Percentiles rank a stretch among this genome's conserved stretches.
Evolutionary conservation across 306 rosid genomes (phyloP).

Genomic region (Potentilla sterilis): DNA sequence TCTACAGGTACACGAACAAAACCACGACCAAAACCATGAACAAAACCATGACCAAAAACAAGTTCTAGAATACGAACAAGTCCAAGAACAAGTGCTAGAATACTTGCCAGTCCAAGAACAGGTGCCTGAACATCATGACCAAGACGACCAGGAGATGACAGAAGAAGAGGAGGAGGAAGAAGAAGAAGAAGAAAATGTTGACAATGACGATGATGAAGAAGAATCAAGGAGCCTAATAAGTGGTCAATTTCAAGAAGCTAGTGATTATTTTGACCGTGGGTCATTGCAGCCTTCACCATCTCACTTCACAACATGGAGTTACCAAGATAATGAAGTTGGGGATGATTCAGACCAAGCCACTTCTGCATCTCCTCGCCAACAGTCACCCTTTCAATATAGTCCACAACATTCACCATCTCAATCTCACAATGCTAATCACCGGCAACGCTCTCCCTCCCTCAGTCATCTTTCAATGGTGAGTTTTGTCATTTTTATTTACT

Average conservation of each 20-base stretch:
- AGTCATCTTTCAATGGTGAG: slow-evolving; percentile 49
- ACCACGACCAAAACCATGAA: neutral
- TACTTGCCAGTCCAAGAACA: neutral
- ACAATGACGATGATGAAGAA: slow-evolving; percentile 12
- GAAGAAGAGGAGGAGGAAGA: slow-evolving; percentile 8
- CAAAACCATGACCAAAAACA: slow-evolving; percentile 20
- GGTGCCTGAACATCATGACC: slow-evolving; percentile 16
- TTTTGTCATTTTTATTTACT: neutral
- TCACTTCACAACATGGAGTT: slow-evolving; percentile 57
- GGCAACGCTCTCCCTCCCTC: neutral
- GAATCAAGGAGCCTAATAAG: slow-evolving; percentile 38
- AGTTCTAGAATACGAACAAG: neutral
- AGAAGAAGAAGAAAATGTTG: neutral
- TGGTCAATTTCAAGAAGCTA: slow-evolving; percentile 43
- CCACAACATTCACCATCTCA: slow-evolving; percentile 8
- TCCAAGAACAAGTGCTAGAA: neutral
- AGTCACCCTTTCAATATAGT: slow-evolving; percentile 33
- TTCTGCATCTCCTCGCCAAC: slow-evolving; percentile 44
- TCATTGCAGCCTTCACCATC: slow-evolving; percentile 46
- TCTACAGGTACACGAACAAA: slow-evolving; percentile 9
- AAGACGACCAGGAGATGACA: slow-evolving; percentile 30
- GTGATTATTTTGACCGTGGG: slow-evolving; percentile 45
- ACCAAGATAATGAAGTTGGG: slow-evolving; percentile 55
- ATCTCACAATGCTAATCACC: neutral
- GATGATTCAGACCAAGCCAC: slow-evolving; percentile 53